Percentiles rank a stretch among this genome's conserved stretches.
These are phyloP conservation scores for Microbotryomycetes sp. DNA, from an alignment of 1,284 basidiomycete genomes.

Conservation along the genomic window DNA sequence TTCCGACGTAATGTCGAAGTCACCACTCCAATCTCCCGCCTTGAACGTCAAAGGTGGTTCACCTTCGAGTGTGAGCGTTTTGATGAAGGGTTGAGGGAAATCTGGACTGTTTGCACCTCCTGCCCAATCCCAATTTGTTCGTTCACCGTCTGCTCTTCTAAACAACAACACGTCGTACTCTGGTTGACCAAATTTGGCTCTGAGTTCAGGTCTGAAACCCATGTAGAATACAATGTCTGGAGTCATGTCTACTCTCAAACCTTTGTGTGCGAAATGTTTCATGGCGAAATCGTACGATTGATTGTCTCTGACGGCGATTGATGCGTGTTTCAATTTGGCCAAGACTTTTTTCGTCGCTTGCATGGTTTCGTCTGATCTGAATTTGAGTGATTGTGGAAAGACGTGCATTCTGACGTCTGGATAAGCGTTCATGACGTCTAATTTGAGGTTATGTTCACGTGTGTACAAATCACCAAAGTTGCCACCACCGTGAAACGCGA, in stretches of 20 bases:
- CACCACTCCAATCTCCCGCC: background rate
- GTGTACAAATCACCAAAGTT: slow-evolving; percentile 4
- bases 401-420: background rate
- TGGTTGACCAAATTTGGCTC: background rate
- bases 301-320: background rate
- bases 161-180: background rate
- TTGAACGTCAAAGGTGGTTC: slow-evolving; percentile 1
- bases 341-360: background rate
- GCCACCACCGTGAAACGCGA: slow-evolving; percentile 2
- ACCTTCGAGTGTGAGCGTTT: background rate
- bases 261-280: background rate
- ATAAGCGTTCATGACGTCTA: slow-evolving; percentile 1
- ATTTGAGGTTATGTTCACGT: background rate
- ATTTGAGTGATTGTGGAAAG: background rate
- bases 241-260: background rate
- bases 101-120: background rate
- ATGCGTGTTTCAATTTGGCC: background rate
- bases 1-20: background rate
- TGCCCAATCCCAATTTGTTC: background rate
- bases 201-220: background rate
- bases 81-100: slow-evolving; percentile 1
- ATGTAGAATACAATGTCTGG: slow-evolving; percentile 3
- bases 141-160: background rate
- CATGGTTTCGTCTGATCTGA: background rate
- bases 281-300: background rate